A percentile compares a stretch with the other conserved stretches of the same genome.
Evolutionary conservation across 73 alveolate species (phyloP).

Genomic region (Paramecium caudatum): DNA sequence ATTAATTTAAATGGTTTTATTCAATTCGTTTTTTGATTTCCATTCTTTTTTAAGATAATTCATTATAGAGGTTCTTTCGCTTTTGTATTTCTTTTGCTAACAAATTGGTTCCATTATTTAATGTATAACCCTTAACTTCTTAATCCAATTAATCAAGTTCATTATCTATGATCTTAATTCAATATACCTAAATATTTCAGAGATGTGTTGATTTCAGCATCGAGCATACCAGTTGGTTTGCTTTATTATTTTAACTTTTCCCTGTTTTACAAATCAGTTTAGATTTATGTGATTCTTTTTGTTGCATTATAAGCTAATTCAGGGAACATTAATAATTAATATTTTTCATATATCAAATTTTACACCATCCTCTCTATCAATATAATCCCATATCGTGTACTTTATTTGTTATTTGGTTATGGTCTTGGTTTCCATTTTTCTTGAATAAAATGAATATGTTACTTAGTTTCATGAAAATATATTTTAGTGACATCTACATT

Average conservation of each 20-base stretch:
- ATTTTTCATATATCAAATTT: not conserved
- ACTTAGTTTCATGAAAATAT: conserved; percentile 34
- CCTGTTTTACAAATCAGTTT: not conserved
- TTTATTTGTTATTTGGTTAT: not conserved
- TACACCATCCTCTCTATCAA: not conserved
- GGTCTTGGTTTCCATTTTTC: not conserved
- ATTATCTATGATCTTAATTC: not conserved
- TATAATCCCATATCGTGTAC: not conserved
- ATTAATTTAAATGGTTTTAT: not conserved
- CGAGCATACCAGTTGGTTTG: not conserved
- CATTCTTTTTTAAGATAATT: conserved; percentile 2
- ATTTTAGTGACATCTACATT: not conserved
- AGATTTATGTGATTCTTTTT: not conserved
- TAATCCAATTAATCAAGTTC: conserved; percentile 30
- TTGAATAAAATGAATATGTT: not conserved
- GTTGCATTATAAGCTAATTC: conserved; percentile 34
- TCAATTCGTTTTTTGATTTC: conserved; percentile 33
- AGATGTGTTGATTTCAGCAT: conserved; percentile 30
- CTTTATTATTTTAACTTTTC: conserved; percentile 8
- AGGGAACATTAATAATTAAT: not conserved
- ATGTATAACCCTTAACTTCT: conserved; percentile 13
- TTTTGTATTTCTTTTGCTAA: conserved; percentile 15
- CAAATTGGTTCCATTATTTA: not conserved
- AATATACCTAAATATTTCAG: conserved; percentile 10
- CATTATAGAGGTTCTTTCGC: conserved; percentile 14